These are phyloP conservation scores for Nemania diffusa DNA, from an alignment of 2,329 filamentous ascomycete species.

Conservation along the genomic window DNA sequence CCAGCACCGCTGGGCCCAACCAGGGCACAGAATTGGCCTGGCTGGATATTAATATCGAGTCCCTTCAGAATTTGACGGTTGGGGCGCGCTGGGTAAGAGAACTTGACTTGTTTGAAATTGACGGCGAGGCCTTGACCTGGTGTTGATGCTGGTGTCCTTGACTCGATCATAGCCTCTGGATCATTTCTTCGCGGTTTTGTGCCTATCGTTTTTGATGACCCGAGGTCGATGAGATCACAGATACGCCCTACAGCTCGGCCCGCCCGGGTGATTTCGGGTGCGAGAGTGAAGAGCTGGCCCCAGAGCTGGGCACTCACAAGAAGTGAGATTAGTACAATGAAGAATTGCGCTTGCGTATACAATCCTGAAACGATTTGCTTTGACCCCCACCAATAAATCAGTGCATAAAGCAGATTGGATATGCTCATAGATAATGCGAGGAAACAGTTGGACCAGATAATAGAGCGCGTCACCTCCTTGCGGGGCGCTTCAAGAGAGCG, in stretches of 20 bases:
- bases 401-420: conserved; percentile 75
- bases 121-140: conserved; percentile 52
- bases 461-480: conserved; percentile 63
- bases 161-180: conserved; percentile 45
- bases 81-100: conserved; percentile 70
- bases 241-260: conserved; percentile 69
- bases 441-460: conserved; percentile 66
- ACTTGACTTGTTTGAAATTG: conserved; percentile 65
- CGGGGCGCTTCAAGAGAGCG: conserved; percentile 61
- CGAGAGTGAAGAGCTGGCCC: conserved; percentile 79
- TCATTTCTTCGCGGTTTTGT: conserved; percentile 36
- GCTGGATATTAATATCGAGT: conserved; percentile 51
- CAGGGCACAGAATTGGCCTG: conserved; percentile 55
- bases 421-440: conserved; percentile 69
- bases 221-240: conserved; percentile 60
- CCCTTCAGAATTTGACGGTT: conserved; percentile 60
- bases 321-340: conserved; percentile 77
- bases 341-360: conserved; percentile 74
- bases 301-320: conserved; percentile 78
- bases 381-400: conserved; percentile 84
- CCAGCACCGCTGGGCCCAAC: conserved; percentile 60
- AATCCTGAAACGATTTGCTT: conserved; percentile 74
- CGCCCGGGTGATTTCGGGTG: conserved; percentile 78
- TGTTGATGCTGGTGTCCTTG: conserved; percentile 33
- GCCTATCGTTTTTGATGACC: conserved; percentile 43